These are phyloP conservation scores for Boletus insuetus DNA, from an alignment of 768 basidiomycete species.

Conservation along the genomic window DNA sequence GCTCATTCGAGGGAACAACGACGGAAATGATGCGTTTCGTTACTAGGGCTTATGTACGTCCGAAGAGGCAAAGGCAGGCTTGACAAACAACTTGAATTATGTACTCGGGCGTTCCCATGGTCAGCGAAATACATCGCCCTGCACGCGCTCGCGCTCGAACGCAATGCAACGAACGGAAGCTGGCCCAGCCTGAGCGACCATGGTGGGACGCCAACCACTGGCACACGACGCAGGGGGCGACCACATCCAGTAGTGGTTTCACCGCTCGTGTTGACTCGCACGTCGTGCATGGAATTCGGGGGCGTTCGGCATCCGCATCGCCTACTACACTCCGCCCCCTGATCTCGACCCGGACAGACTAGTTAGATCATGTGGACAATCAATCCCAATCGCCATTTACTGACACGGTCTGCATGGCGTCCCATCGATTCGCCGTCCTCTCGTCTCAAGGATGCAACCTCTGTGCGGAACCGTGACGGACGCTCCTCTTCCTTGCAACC, in stretches of 20 bases:
- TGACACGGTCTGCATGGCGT: neutral
- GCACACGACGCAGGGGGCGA: too few species aligned
- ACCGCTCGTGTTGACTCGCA: slow-evolving; percentile 11
- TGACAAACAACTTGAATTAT: too few species aligned
- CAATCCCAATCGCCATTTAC: slow-evolving; percentile 5
- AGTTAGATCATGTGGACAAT: slow-evolving; percentile 29
- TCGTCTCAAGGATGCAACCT: neutral
- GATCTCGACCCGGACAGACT: slow-evolving; percentile 30
- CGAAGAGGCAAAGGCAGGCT: too few species aligned
- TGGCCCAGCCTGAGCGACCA: too few species aligned
- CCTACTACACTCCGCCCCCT: slow-evolving; percentile 19
- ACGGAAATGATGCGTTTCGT: too few species aligned
- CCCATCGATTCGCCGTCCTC: neutral
- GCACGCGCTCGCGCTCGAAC: too few species aligned
- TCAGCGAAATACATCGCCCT: too few species aligned
- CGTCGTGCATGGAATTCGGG: slow-evolving; percentile 12
- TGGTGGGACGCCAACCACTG: too few species aligned
- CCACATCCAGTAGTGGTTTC: slow-evolving; percentile 4
- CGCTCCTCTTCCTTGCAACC: slow-evolving; percentile 5
- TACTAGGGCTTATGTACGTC: too few species aligned
- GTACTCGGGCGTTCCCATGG: too few species aligned
- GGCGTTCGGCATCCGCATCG: slow-evolving; percentile 22
- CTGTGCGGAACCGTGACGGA: neutral
- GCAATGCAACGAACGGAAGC: too few species aligned
- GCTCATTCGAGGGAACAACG: neutral